These are phyloP conservation scores for Withania somnifera DNA, from an alignment of 305 asterid species.

Conservation along the genomic window DNA sequence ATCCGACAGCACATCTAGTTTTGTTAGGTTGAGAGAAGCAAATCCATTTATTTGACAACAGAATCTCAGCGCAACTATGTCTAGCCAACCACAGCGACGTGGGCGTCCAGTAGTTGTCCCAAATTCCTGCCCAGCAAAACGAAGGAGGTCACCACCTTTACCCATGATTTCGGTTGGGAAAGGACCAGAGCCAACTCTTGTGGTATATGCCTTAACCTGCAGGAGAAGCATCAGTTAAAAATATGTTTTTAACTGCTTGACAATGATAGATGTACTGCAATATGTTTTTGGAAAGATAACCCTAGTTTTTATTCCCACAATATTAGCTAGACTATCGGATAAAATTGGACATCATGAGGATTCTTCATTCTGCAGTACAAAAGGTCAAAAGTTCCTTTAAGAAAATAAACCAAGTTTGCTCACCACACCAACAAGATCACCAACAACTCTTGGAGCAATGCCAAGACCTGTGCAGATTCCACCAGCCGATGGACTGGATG, in stretches of 20 bases:
- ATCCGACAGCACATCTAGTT: slow-evolving; percentile 88
- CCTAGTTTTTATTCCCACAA: background rate
- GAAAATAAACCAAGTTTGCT: slow-evolving; percentile 14
- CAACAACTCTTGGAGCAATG: slow-evolving; percentile 80
- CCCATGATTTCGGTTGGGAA: slow-evolving; percentile 90
- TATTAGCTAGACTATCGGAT: background rate
- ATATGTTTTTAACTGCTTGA: background rate
- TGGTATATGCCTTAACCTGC: slow-evolving; percentile 94
- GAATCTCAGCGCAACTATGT: slow-evolving; percentile 70
- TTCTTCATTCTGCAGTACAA: background rate
- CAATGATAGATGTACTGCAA: background rate
- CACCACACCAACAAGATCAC: slow-evolving; percentile 95
- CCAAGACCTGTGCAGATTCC: slow-evolving; percentile 99
- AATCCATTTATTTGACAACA: slow-evolving; percentile 86
- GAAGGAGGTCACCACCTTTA: slow-evolving; percentile 70
- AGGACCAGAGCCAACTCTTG: slow-evolving; percentile 97
- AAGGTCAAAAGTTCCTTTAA: background rate
- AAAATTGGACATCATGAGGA: background rate
- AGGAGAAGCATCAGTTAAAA: background rate
- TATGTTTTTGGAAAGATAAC: background rate
- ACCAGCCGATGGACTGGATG: slow-evolving; percentile 97
- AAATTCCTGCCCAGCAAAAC: slow-evolving; percentile 90
- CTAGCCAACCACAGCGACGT: slow-evolving; percentile 99
- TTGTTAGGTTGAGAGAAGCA: slow-evolving; percentile 88
- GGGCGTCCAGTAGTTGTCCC: slow-evolving; percentile 98